phyloP scores from a whole-genome alignment of 176 grass and related monocot species.

The Oryza brachyantha region DNA sequence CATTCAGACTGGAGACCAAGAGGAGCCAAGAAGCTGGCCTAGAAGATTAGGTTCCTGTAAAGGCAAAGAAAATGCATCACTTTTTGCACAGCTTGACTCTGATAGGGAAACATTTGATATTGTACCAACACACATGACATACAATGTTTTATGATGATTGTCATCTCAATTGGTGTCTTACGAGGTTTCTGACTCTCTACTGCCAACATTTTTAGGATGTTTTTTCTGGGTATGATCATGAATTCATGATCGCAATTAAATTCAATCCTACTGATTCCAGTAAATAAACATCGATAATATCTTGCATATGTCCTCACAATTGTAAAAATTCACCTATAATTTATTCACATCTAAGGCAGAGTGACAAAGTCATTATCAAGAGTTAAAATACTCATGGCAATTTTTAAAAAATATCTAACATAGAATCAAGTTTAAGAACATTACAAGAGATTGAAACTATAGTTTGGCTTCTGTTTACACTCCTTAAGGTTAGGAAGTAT shows the following conservation, averaged over 20 bases:
- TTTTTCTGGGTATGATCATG: not conserved
- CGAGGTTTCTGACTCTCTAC: not conserved
- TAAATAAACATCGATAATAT: not conserved
- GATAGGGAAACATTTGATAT: not conserved
- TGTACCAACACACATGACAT: not conserved
- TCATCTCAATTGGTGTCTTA: not conserved
- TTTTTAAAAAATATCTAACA: not conserved
- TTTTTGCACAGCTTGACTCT: not conserved
- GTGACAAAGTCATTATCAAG: not conserved
- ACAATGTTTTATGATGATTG: slow-evolving; percentile 1
- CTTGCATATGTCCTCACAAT: not conserved
- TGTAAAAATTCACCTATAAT: not conserved
- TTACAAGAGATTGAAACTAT: not conserved
- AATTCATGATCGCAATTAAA: not conserved
- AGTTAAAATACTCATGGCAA: not conserved
- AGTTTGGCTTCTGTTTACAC: slow-evolving; percentile 16
- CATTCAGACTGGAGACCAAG: slow-evolving; percentile 64
- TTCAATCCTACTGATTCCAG: not conserved
- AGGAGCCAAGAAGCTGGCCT: slow-evolving; percentile 59
- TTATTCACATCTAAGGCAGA: not conserved
- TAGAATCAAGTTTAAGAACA: not conserved
- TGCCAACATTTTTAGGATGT: not conserved
- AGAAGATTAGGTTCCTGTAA: slow-evolving; percentile 79
- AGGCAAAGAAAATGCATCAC: slow-evolving; percentile 27
- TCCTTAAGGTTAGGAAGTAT: slow-evolving; percentile 18